Percentiles rank a stretch among this genome's conserved stretches.
Evolutionary conservation across 2,329 filamentous ascomycete genomes (phyloP).

Genomic region (Immersiporthe knoxdaviesiana): DNA sequence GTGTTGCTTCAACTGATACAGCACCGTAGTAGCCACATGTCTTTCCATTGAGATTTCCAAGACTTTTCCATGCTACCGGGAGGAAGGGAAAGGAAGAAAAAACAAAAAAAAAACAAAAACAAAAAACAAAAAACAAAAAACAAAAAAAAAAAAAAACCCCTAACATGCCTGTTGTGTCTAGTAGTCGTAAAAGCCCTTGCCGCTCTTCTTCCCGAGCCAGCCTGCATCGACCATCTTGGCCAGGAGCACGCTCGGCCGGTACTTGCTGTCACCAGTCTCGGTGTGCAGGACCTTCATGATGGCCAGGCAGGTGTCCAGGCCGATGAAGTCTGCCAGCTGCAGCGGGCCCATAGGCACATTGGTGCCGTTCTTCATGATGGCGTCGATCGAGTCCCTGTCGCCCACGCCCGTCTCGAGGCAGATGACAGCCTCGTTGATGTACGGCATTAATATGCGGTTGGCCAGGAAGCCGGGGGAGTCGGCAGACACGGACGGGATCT

Average conservation of each 20-base stretch:
- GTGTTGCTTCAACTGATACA: not conserved
- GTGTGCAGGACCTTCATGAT: slow-evolving; percentile 95
- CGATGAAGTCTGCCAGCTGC: slow-evolving; percentile 94
- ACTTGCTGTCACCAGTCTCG: slow-evolving; percentile 95
- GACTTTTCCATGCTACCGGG: not conserved
- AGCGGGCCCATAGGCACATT: slow-evolving; percentile 98
- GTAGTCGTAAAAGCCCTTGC: slow-evolving; percentile 95
- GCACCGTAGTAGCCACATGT: not conserved
- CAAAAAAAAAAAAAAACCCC: too few relatives aligned
- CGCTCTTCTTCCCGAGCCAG: slow-evolving; percentile 96
- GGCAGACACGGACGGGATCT: slow-evolving; percentile 83
- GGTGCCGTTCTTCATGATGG: slow-evolving; percentile 99
- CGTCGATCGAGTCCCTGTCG: slow-evolving; percentile 87
- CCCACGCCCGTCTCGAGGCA: slow-evolving; percentile 94
- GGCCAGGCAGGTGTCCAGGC: slow-evolving; percentile 90
- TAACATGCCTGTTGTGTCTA: slow-evolving; percentile 39
- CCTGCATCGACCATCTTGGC: slow-evolving; percentile 97
- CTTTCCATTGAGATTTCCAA: not conserved
- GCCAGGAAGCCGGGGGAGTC: slow-evolving; percentile 94
- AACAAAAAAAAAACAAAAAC: too few relatives aligned
- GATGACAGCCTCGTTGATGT: slow-evolving; percentile 97
- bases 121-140: too few relatives aligned
- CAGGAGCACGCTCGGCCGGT: slow-evolving; percentile 84
- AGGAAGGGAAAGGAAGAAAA: too few relatives aligned
- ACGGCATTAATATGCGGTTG: slow-evolving; percentile 97